Percentiles rank a stretch among this genome's conserved stretches.
phyloP scores from a whole-genome alignment of 331 rosid genomes.

The Quercus lobata region DNA sequence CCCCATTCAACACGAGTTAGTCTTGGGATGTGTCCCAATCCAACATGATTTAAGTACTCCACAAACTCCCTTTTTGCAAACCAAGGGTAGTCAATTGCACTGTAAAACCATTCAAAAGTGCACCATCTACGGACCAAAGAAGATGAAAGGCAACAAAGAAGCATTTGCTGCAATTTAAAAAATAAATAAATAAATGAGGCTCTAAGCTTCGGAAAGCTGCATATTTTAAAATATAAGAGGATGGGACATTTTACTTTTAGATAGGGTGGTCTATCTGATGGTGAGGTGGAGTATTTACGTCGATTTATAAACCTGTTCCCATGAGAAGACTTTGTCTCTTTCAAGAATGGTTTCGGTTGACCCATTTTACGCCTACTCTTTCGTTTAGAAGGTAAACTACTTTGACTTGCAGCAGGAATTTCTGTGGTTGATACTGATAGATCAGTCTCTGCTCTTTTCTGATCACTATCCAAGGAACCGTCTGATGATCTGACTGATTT shows the following conservation, averaged over 20 bases:
- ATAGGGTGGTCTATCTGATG: conserved; percentile 28
- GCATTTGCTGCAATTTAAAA: conserved; percentile 56
- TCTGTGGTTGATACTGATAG: conserved; percentile 28
- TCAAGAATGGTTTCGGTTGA: conserved; percentile 32
- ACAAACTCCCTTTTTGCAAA: conserved; percentile 85
- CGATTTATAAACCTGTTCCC: conserved; percentile 35
- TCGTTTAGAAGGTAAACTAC: conserved; percentile 41
- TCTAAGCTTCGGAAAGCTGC: conserved; percentile 3
- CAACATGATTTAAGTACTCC: conserved; percentile 93
- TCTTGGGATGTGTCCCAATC: conserved; percentile 75
- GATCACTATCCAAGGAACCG: conserved; percentile 37
- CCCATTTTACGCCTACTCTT: conserved; percentile 58
- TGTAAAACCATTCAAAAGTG: conserved; percentile 88
- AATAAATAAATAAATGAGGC: not conserved
- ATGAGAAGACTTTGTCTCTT: conserved; percentile 32
- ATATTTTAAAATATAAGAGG: conserved; percentile 1
- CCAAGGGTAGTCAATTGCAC: conserved; percentile 93
- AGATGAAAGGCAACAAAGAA: conserved; percentile 69
- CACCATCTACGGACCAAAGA: conserved; percentile 67
- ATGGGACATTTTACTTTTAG: conserved; percentile 35
- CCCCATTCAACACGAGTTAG: conserved; percentile 90
- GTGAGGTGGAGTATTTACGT: conserved; percentile 33
- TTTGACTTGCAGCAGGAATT: conserved; percentile 35
- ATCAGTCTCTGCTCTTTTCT: conserved; percentile 29
- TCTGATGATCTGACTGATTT: conserved; percentile 43